These are phyloP conservation scores for Cymodocea nodosa DNA, from an alignment of 116 monocot species.

Conservation along the genomic window DNA sequence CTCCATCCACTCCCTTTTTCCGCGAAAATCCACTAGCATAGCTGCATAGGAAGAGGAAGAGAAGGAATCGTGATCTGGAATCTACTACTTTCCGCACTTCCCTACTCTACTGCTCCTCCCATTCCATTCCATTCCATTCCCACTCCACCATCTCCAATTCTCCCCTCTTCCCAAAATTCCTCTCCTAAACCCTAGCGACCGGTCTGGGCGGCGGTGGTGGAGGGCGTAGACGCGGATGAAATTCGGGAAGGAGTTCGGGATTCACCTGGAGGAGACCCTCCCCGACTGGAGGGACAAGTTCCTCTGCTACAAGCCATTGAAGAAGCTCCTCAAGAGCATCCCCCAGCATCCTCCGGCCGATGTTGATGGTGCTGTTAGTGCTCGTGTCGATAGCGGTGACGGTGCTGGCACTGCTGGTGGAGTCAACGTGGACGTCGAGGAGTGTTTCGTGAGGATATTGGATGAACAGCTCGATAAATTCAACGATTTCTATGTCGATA, in stretches of 20 bases:
- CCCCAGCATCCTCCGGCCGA: slow-evolving; percentile 1
- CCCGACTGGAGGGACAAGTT: slow-evolving; percentile 98
- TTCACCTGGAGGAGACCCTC: slow-evolving; percentile 77
- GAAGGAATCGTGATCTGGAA: too few species aligned
- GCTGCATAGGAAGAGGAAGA: too few species aligned
- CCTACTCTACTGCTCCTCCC: not conserved
- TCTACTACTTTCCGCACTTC: too few species aligned
- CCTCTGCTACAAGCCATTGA: slow-evolving; percentile 71
- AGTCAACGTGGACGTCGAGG: slow-evolving; percentile 26
- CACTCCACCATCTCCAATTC: not conserved
- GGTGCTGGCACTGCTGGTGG: not conserved
- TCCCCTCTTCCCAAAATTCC: not conserved
- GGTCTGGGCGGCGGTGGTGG: not conserved
- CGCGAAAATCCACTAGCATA: too few species aligned
- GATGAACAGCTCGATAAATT: slow-evolving; percentile 84
- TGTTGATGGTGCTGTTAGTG: not conserved
- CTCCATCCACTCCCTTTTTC: too few species aligned
- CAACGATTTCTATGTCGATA: slow-evolving; percentile 93
- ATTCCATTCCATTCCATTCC: not conserved
- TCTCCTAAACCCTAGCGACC: not conserved
- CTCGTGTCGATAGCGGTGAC: not conserved
- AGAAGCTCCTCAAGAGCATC: slow-evolving; percentile 80
- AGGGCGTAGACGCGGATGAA: slow-evolving; percentile 33
- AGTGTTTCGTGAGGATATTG: slow-evolving; percentile 70
- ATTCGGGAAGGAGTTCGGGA: slow-evolving; percentile 90